Evolutionary conservation across 768 basidiomycete genomes (phyloP), one percentile per base, ranked within the genome.

Genomic region (Hypsizygus marmoreus): DNA sequence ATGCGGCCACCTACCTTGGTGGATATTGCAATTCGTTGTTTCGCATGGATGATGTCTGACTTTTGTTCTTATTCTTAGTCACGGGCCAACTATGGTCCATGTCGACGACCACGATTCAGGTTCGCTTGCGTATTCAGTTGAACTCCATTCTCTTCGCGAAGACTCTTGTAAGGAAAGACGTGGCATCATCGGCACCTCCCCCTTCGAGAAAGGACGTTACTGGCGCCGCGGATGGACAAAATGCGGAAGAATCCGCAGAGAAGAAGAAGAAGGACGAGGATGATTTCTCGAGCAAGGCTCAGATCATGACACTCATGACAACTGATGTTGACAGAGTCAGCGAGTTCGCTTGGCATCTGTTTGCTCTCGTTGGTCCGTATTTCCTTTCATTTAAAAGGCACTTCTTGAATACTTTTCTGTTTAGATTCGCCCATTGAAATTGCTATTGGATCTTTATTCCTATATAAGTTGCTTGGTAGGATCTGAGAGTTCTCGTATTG

Each of bases 261-360:
- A 40, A 61, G 13, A 63, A 65, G 26, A 67, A 73, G 37, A 69
- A 63, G 25, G 75, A 78, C 6, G 80, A 82, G 45, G 76, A 79
- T 17, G 80, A 82, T 37, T 81, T 84, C 52, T 81, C 80, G 7
- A 81, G 77, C 59, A 84, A 84, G 59, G 79, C 81, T 5, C 81
- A 95, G 68, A 84, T 97, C 56, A 94, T 95, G 92, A 95, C 90
- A 2, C 77, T 95, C 22, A 94, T 95, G 89, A 95, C 93, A 5
- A 93, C 91, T 4, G 93, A 97, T 54, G 91, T 94, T 22, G 91
- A 95, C 62, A 79, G 93, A 43, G 85, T 95, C 50, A 82, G 86
- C 62, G 90, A 95, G 40, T 90, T 95, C 58, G 68, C 82, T 1
- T 88, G 82, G 82, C 86, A 91, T 60, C 53, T 86, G 40, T 91